Percentiles rank a stretch among this genome's conserved stretches.
These are phyloP conservation scores for Penicillium robsamsonii DNA, from an alignment of 495 filamentous ascomycete genomes.

Conservation along the genomic window DNA sequence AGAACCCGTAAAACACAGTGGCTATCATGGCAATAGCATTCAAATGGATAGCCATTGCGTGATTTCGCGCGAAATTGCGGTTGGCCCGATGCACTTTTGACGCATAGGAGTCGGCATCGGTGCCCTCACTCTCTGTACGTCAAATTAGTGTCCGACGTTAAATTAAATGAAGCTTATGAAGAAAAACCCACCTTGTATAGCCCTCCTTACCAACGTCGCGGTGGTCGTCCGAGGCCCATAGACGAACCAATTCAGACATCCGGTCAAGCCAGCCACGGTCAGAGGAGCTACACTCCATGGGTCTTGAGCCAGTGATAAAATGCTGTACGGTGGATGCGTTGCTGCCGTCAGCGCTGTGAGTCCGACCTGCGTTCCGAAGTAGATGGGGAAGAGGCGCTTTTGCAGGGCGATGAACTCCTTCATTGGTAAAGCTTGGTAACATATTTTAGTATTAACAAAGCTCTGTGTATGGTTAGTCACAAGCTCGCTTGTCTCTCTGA, in stretches of 20 bases:
- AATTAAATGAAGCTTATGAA: neutral
- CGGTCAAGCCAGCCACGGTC: slow-evolving; percentile 35
- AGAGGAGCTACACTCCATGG: slow-evolving; percentile 40
- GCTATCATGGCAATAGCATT: slow-evolving; percentile 52
- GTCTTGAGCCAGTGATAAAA: slow-evolving; percentile 32
- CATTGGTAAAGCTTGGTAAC: slow-evolving; percentile 44
- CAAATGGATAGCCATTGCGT: slow-evolving; percentile 57
- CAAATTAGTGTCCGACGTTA: neutral
- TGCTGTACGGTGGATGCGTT: slow-evolving; percentile 46
- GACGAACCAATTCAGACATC: slow-evolving; percentile 45
- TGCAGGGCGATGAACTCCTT: slow-evolving; percentile 51
- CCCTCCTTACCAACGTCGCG: slow-evolving; percentile 42
- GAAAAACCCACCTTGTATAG: slow-evolving; percentile 38
- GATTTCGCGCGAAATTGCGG: slow-evolving; percentile 45
- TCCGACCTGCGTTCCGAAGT: slow-evolving; percentile 48
- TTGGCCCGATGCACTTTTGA: slow-evolving; percentile 40
- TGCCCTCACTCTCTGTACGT: slow-evolving; percentile 19
- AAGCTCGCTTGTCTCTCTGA: neutral
- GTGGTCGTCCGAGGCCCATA: slow-evolving; percentile 49
- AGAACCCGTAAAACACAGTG: slow-evolving; percentile 51
- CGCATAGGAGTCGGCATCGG: slow-evolving; percentile 9
- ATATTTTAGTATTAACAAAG: slow-evolving; percentile 54
- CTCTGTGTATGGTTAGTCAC: slow-evolving; percentile 24
- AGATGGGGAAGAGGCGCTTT: slow-evolving; percentile 53
- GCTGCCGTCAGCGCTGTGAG: slow-evolving; percentile 43